Percentiles rank a stretch among this genome's conserved stretches.
Conservation (phyloP, 2,329 filamentous ascomycete genomes). For the Cryphonectria nitschkei region DNA sequence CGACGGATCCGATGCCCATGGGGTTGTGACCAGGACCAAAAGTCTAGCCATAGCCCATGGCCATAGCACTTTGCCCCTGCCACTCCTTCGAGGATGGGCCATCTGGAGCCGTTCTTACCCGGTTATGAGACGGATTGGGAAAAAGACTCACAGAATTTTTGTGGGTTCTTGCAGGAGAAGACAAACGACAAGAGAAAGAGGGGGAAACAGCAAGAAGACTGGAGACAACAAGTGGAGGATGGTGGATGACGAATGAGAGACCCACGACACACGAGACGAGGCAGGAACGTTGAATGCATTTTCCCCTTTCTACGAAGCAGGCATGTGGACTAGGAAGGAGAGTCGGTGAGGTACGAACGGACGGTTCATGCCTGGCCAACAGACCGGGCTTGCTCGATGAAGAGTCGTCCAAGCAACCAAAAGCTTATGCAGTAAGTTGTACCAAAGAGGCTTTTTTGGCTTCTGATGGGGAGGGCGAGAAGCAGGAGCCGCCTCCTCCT, state of each 20-base stretch:
- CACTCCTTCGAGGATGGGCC: not conserved
- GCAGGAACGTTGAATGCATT: not conserved
- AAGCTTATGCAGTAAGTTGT: not conserved
- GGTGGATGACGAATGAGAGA: not conserved
- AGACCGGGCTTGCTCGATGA: not conserved
- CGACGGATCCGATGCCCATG: not conserved
- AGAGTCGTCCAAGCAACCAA: not conserved
- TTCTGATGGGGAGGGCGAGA: not conserved
- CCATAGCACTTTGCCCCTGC: not conserved
- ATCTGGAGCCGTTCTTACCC: not conserved
- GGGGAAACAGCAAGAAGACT: not conserved
- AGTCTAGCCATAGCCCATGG: not conserved
- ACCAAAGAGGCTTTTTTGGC: not conserved
- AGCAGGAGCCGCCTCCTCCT: not conserved
- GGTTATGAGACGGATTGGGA: not conserved
- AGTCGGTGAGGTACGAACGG: not conserved
- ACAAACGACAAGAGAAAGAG: no score
- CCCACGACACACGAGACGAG: not conserved
- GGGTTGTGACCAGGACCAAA: not conserved
- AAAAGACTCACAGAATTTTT: not conserved
- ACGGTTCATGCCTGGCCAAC: not conserved
- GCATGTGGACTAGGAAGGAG: not conserved
- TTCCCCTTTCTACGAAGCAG: not conserved
- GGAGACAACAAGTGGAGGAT: conserved; percentile 3
- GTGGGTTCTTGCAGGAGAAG: not conserved